phyloP scores from a whole-genome alignment of 805 yeast genomes.

The Wickerhamiella hasegawae region DNA sequence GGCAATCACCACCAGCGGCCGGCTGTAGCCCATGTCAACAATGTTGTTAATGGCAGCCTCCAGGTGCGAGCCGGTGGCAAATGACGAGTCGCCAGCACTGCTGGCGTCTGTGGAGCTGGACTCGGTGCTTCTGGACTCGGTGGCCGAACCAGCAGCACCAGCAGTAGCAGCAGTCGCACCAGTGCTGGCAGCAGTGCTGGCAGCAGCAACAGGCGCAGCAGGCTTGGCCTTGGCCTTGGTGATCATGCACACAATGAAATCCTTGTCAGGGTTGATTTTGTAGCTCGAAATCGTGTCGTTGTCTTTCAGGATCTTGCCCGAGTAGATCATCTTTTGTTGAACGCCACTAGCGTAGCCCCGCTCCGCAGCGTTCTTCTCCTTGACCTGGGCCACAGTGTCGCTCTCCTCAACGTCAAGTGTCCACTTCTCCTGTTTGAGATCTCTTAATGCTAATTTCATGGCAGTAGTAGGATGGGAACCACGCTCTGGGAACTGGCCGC shows the following conservation, averaged over 20 bases:
- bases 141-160: conserved; percentile 16
- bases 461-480: too few relatives aligned
- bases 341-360: conserved; percentile 47
- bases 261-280: conserved; percentile 65
- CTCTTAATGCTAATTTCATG: conserved; percentile 76
- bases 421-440: conserved; percentile 82
- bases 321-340: conserved; percentile 78
- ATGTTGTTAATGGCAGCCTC: conserved; percentile 63
- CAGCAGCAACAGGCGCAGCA: conserved; percentile 1
- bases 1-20: conserved; percentile 77
- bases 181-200: conserved; percentile 7
- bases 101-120: conserved; percentile 19
- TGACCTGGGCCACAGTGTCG: conserved; percentile 55
- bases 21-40: conserved; percentile 91
- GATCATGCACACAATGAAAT: conserved; percentile 85
- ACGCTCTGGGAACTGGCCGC: too few relatives aligned
- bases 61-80: conserved; percentile 60
- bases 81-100: conserved; percentile 14
- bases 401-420: conserved; percentile 57
- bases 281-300: conserved; percentile 55
- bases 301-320: conserved; percentile 82
- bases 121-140: conserved; percentile 12
- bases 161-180: conserved; percentile 12
- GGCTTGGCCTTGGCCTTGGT: conserved; percentile 28
- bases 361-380: conserved; percentile 51